These are phyloP conservation scores for Punica granatum DNA, from an alignment of 345 rosid species.

Conservation along the genomic window DNA sequence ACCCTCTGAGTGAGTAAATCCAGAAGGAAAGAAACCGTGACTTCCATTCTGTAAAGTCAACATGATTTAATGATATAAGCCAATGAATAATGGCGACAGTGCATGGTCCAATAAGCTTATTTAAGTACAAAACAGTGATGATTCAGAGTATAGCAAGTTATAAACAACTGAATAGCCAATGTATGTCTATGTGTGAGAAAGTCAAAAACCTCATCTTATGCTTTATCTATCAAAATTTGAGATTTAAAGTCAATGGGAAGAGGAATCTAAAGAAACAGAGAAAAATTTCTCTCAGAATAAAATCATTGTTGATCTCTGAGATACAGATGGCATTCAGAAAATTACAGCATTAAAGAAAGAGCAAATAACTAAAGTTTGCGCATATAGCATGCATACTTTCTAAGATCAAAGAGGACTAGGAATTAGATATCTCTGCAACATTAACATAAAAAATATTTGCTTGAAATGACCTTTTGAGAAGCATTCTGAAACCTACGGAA, in stretches of 20 bases:
- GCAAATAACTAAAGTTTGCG: not conserved
- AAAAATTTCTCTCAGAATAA: no score
- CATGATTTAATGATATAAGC: not conserved
- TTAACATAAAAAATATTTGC: not conserved
- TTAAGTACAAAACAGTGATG: no score
- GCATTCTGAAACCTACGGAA: conserved; percentile 67
- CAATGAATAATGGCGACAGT: not conserved
- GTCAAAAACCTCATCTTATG: no score
- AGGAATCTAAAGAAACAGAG: no score
- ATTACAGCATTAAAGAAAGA: not conserved
- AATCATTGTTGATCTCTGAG: not conserved
- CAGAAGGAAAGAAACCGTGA: conserved; percentile 54
- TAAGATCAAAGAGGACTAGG: not conserved
- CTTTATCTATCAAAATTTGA: no score
- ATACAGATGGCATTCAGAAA: not conserved
- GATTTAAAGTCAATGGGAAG: no score
- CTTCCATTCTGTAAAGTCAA: conserved; percentile 40
- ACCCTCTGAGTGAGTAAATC: conserved; percentile 49
- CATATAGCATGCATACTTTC: not conserved
- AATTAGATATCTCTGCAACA: not conserved
- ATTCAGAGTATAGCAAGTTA: no score
- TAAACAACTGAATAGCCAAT: not conserved
- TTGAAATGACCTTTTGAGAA: conserved; percentile 52
- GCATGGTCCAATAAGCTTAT: not conserved
- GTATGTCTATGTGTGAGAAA: not conserved